Base-by-base conservation (phyloP, 2,329 filamentous ascomycete genomes). In the Lecanicillium sp. region DNA sequence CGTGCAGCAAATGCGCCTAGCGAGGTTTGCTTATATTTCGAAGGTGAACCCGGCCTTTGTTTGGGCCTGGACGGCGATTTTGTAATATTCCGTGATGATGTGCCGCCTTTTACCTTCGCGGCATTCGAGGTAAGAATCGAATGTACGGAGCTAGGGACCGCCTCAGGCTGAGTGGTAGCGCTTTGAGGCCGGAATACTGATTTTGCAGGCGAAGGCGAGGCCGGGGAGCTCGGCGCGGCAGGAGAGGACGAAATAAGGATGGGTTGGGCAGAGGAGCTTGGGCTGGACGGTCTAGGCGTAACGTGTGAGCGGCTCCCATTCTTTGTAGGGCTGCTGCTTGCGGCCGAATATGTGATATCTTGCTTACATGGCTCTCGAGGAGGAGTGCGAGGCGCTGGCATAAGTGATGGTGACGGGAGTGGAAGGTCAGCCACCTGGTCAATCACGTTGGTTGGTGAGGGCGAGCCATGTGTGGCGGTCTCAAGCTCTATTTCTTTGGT, bases 281-380 rank as follows among this genome's bases (percentile, higher is more conserved):
- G 32, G 16, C 28, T 27, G 14, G 41, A 31, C n/a, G 11, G 31
- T 40, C 41, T 43, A 37, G 33, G 41, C 34, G 33, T 17, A 14
- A 33, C 33, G 37, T 34, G 41, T 40, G 29, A 43, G 41, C 41
- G 41, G 15, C 20, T 30, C 33, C 20, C 35, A 30, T 33, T 28
- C 38, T 35, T 42, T n/a, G 20, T 14, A 19, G 31, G 31, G 35
- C 18, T 33, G 35, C 18, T 33, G 38, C 46, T 46, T 30, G 45
- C 43, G 33, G 48, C 45, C 43, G 45, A 48, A 42, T 48, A 46
- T 49, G 42, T 42, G 47, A 53, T 42, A 51, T 11, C 11, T 25
- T 57, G 58, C 60, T 63, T 63, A 63, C 60, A 62, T 49, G 51
- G 42, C 41, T 50, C 46, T 45, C 51, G 40, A 18, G 50, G 50